phyloP scores from a whole-genome alignment of 352 stramenopile genomes.

The Globisporangium emineosum region DNA sequence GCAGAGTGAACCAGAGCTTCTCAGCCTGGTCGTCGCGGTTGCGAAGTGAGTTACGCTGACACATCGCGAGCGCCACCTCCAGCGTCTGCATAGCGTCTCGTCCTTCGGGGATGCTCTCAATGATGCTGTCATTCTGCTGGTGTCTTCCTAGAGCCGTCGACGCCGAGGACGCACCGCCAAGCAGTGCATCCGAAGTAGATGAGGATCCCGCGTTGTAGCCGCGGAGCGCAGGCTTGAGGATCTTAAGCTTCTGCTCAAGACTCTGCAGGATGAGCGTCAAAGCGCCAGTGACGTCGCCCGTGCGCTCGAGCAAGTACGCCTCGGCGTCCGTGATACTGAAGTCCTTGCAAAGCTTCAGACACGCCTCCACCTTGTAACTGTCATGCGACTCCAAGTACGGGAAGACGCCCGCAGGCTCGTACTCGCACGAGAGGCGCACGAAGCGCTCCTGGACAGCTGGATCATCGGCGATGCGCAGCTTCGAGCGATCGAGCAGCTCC shows the following conservation, averaged over 20 bases:
- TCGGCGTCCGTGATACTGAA: slow-evolving; percentile 84
- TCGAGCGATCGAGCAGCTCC: slow-evolving; percentile 78
- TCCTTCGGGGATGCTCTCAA: slow-evolving; percentile 75
- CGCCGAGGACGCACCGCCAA: slow-evolving; percentile 21
- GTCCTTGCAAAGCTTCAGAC: slow-evolving; percentile 82
- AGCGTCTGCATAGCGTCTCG: slow-evolving; percentile 88
- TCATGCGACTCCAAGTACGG: slow-evolving; percentile 81
- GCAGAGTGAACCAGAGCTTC: slow-evolving; percentile 94
- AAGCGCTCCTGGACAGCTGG: slow-evolving; percentile 82
- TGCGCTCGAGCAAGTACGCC: slow-evolving; percentile 92
- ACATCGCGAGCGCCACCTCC: slow-evolving; percentile 90
- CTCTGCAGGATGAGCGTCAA: slow-evolving; percentile 92
- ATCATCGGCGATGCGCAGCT: slow-evolving; percentile 78
- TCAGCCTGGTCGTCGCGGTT: slow-evolving; percentile 88
- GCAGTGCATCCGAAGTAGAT: slow-evolving; percentile 32
- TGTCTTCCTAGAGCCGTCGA: slow-evolving; percentile 21
- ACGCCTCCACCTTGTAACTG: slow-evolving; percentile 86
- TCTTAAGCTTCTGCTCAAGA: slow-evolving; percentile 91
- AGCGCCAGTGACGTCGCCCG: slow-evolving; percentile 91
- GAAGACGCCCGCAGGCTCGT: slow-evolving; percentile 73
- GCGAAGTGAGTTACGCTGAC: slow-evolving; percentile 89
- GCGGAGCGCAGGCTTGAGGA: slow-evolving; percentile 82
- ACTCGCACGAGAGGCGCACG: slow-evolving; percentile 75
- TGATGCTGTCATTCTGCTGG: slow-evolving; percentile 78
- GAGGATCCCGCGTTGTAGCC: slow-evolving; percentile 60